These are phyloP conservation scores for Candida buenavistaensis DNA, from an alignment of 1,139 yeast species.

Conservation along the genomic window DNA sequence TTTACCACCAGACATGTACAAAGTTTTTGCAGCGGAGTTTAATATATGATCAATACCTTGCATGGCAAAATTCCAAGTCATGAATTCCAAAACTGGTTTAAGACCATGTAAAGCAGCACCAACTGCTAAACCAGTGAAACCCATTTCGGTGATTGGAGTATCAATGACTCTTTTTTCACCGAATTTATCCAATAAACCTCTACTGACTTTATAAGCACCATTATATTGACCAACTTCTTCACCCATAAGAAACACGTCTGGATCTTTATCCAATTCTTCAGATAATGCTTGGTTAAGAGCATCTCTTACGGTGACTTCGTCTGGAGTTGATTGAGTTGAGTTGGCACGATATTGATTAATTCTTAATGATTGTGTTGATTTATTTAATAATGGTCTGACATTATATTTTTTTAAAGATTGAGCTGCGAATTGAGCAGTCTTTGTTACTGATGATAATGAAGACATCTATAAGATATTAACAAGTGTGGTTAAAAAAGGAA, in stretches of 20 bases:
- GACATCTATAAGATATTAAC: not conserved
- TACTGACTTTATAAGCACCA: constrained; percentile 97
- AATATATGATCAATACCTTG: constrained; percentile 98
- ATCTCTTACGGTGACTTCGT: constrained; percentile 90
- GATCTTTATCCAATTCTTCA: constrained; percentile 96
- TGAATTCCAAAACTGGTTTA: constrained; percentile 96
- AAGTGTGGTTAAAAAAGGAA: not conserved
- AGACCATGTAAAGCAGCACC: constrained; percentile 98
- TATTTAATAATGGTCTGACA: constrained; percentile 18
- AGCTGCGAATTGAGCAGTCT: constrained; percentile 50
- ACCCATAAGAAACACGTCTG: constrained; percentile 92
- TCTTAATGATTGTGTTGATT: too few species aligned
- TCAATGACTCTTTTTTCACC: constrained; percentile 97
- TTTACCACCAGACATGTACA: constrained; percentile 98
- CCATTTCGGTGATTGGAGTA: constrained; percentile 99
- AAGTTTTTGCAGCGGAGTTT: constrained; percentile 98
- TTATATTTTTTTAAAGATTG: constrained; percentile 32
- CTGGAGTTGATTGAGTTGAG: constrained; percentile 52
- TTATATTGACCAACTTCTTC: constrained; percentile 99
- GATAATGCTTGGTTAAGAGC: constrained; percentile 94
- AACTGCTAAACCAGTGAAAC: constrained; percentile 95
- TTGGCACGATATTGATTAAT: constrained; percentile 32
- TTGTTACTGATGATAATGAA: constrained; percentile 33
- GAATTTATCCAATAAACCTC: constrained; percentile 93
- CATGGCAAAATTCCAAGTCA: constrained; percentile 99